Evolutionary conservation across 345 rosid genomes (phyloP).

Genomic region (Brassica napus): Da-Ae NC_063436.1:28286001-28286500

Average conservation of each 20-base stretch:
- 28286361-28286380: slow-evolving; percentile 9
- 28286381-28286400: not conserved
- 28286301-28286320: slow-evolving; percentile 4
- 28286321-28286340: not conserved
- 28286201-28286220: slow-evolving; percentile 16
- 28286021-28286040: not conserved
- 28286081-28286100: not conserved
- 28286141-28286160: slow-evolving; percentile 10
- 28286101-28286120: not conserved
- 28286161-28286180: not conserved
- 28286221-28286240: slow-evolving; percentile 33
- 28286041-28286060: not conserved
- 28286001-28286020: not conserved
- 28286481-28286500: not conserved
- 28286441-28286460: not conserved
- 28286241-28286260: slow-evolving; percentile 22
- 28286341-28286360: slow-evolving; percentile 16
- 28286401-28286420: slow-evolving; percentile 11
- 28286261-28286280: slow-evolving; percentile 28
- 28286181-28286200: not conserved
- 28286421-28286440: slow-evolving; percentile 18
- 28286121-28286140: not conserved
- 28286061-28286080: not conserved
- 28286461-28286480: not conserved
- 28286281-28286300: slow-evolving; percentile 27